Percentiles rank a stretch among this genome's conserved stretches.
These are phyloP conservation scores for Paecilomyces variotii DNA, from an alignment of 2,329 filamentous ascomycete species.

Conservation along the genomic window DNA sequence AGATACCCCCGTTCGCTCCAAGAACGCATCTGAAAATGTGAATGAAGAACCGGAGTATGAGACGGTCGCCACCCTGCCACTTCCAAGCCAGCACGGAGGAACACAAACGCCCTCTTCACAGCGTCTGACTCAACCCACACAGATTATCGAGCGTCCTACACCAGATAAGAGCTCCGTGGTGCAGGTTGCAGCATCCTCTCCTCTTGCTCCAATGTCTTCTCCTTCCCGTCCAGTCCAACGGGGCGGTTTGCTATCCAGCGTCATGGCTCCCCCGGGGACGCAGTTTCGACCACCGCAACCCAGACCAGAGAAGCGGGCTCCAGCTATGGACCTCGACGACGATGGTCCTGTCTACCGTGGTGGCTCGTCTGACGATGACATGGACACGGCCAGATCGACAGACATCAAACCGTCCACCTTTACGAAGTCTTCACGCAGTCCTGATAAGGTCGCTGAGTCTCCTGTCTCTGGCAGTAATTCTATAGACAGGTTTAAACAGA, in stretches of 20 bases:
- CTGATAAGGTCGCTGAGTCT: slow-evolving; percentile 35
- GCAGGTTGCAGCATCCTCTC: slow-evolving; percentile 87
- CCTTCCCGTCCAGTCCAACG: slow-evolving; percentile 27
- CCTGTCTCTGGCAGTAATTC: slow-evolving; percentile 22
- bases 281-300: slow-evolving; percentile 51
- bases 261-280: slow-evolving; percentile 71
- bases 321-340: slow-evolving; percentile 44
- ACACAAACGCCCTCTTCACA: slow-evolving; percentile 38
- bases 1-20: slow-evolving; percentile 33
- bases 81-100: slow-evolving; percentile 17
- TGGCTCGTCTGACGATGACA: slow-evolving; percentile 56
- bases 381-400: slow-evolving; percentile 37
- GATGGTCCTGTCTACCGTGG: slow-evolving; percentile 52
- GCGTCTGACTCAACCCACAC: slow-evolving; percentile 54
- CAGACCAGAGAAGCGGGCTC: slow-evolving; percentile 31
- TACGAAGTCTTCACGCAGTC: slow-evolving; percentile 34
- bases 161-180: slow-evolving; percentile 41
- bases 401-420: slow-evolving; percentile 57
- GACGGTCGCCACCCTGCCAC: slow-evolving; percentile 43
- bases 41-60: slow-evolving; percentile 35
- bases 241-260: slow-evolving; percentile 45
- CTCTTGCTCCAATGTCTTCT: slow-evolving; percentile 47
- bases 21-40: slow-evolving; percentile 18
- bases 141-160: slow-evolving; percentile 43
- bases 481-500: slow-evolving; percentile 34